phyloP scores from a whole-genome alignment of 495 filamentous ascomycete genomes.

The Penicillium dipodomyicola region DNA sequence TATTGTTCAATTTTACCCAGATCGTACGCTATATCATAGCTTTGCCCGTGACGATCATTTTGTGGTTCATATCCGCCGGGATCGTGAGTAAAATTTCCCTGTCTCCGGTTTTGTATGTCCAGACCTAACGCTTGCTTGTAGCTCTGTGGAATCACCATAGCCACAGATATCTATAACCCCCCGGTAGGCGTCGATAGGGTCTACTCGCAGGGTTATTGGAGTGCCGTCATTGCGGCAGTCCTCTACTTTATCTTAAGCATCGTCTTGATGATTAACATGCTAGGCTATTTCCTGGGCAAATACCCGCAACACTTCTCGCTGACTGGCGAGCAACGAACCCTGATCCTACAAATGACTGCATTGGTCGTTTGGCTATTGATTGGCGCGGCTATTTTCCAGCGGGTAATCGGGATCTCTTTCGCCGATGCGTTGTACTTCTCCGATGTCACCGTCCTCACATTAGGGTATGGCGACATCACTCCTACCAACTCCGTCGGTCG shows the following conservation, averaged over 20 bases:
- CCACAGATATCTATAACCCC: slow-evolving; percentile 59
- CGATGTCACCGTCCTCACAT: slow-evolving; percentile 62
- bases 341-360: slow-evolving; percentile 63
- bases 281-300: slow-evolving; percentile 72
- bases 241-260: slow-evolving; percentile 63
- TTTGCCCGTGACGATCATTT: slow-evolving; percentile 63
- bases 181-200: slow-evolving; percentile 56
- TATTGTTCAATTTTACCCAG: slow-evolving; percentile 82
- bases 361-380: slow-evolving; percentile 63
- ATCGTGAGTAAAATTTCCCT: slow-evolving; percentile 50
- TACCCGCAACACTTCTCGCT: slow-evolving; percentile 74
- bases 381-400: slow-evolving; percentile 57
- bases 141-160: slow-evolving; percentile 59
- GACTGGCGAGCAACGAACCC: slow-evolving; percentile 66
- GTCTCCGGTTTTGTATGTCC: not conserved
- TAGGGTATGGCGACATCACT: slow-evolving; percentile 63
- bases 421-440: slow-evolving; percentile 62
- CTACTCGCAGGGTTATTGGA: slow-evolving; percentile 76
- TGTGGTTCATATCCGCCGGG: slow-evolving; percentile 64
- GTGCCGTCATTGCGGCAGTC: slow-evolving; percentile 66
- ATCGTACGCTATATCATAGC: slow-evolving; percentile 76
- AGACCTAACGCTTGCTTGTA: slow-evolving; percentile 24
- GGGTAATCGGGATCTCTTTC: slow-evolving; percentile 47
- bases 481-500: slow-evolving; percentile 50
- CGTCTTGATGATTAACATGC: slow-evolving; percentile 72